These are phyloP conservation scores for Malassezia obtusa DNA, from an alignment of 1,284 basidiomycete genomes.

Conservation along the genomic window DNA sequence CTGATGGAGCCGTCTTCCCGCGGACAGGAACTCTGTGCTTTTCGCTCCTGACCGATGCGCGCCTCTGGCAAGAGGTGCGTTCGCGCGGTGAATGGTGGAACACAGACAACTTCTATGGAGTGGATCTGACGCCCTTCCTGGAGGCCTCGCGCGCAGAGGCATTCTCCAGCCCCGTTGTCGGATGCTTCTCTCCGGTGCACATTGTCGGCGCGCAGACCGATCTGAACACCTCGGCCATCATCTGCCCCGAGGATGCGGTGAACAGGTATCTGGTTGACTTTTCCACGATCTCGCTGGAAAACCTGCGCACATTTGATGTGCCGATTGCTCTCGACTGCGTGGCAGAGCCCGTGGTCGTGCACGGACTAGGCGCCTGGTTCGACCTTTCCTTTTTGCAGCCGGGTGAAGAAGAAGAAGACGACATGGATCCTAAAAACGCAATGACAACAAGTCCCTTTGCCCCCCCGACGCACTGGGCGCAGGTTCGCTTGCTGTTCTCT, in stretches of 20 bases:
- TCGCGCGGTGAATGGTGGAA: conserved; percentile 17
- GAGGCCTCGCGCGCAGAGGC: conserved; percentile 31
- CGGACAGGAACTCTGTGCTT: conserved; percentile 52
- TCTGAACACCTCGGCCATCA: neutral
- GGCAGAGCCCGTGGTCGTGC: conserved; percentile 26
- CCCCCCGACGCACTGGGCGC: conserved; percentile 45
- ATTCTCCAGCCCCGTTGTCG: conserved; percentile 36
- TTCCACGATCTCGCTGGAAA: conserved; percentile 23
- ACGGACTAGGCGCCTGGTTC: conserved; percentile 43
- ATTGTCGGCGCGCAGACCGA: conserved; percentile 27
- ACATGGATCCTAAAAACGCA: conserved; percentile 1
- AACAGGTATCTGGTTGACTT: conserved; percentile 36
- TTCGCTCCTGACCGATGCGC: conserved; percentile 52
- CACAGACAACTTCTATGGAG: conserved; percentile 35
- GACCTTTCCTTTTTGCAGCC: conserved; percentile 31
- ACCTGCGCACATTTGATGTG: conserved; percentile 34
- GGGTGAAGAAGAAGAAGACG: conserved; percentile 14
- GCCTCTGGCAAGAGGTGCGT: conserved; percentile 50
- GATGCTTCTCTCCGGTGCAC: conserved; percentile 31
- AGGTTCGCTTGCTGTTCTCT: conserved; percentile 36
- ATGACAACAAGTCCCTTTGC: conserved; percentile 43
- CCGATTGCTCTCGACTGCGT: conserved; percentile 30
- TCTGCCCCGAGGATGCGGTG: conserved; percentile 11
- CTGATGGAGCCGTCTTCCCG: conserved; percentile 51
- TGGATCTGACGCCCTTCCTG: conserved; percentile 38